These are phyloP conservation scores for Prillingera fragicola DNA, from an alignment of 1,284 basidiomycete species.

Conservation along the genomic window DNA sequence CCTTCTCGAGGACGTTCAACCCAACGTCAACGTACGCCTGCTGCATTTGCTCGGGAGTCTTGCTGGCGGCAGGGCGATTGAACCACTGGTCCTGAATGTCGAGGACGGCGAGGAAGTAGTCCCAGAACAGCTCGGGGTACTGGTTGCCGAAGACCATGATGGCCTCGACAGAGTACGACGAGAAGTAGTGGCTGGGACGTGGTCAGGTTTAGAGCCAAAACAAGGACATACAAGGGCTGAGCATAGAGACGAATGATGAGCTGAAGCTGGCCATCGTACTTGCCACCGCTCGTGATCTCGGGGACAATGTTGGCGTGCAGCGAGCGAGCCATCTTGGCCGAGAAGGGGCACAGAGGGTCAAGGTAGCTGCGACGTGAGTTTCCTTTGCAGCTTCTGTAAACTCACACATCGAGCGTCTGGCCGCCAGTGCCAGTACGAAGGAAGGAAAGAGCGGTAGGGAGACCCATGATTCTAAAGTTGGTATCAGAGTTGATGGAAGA, in stretches of 20 bases:
- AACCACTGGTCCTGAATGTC: slow-evolving; percentile 61
- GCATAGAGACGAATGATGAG: slow-evolving; percentile 73
- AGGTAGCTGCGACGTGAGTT: slow-evolving; percentile 37
- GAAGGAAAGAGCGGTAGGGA: slow-evolving; percentile 69
- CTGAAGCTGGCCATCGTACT: slow-evolving; percentile 71
- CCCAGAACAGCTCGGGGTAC: slow-evolving; percentile 72
- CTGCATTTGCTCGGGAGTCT: slow-evolving; percentile 49
- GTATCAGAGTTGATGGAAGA: too few relatives aligned
- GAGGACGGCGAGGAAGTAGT: slow-evolving; percentile 67
- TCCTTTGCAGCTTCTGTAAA: not conserved
- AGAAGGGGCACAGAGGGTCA: slow-evolving; percentile 82
- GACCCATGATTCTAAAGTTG: slow-evolving; percentile 66
- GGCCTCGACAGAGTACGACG: slow-evolving; percentile 73
- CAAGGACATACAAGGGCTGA: slow-evolving; percentile 53
- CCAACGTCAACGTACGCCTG: slow-evolving; percentile 46
- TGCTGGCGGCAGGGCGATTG: slow-evolving; percentile 65
- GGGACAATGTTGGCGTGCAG: slow-evolving; percentile 46
- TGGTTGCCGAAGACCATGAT: slow-evolving; percentile 66
- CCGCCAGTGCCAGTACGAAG: slow-evolving; percentile 65
- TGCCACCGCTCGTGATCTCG: slow-evolving; percentile 54
- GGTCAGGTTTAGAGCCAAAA: slow-evolving; percentile 4
- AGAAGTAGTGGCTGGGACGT: slow-evolving; percentile 60
- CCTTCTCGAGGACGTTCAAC: slow-evolving; percentile 38
- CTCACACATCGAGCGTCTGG: slow-evolving; percentile 71
- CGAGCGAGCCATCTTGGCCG: slow-evolving; percentile 47